These are phyloP conservation scores for Gryganskiella cystojenkinii DNA, from an alignment of 192 early-diverging fungal genomes.

Conservation along the genomic window DNA sequence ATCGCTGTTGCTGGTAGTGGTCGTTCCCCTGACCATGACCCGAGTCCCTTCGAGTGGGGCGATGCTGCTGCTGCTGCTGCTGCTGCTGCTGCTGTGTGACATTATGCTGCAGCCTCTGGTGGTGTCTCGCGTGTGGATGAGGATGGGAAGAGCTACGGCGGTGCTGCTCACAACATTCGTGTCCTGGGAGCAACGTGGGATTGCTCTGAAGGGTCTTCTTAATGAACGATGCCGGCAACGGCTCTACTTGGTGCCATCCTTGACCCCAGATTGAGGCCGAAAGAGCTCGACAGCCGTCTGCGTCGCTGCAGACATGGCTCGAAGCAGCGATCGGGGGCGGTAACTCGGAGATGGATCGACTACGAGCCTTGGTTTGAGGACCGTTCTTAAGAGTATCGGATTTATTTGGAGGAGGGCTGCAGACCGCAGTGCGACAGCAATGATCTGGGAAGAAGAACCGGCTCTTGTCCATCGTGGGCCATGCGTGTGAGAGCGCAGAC, in stretches of 20 bases:
- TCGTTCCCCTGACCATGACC: constrained; percentile 2
- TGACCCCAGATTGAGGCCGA: constrained; percentile 45
- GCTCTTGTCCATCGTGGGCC: constrained; percentile 46
- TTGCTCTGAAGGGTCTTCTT: constrained; percentile 33
- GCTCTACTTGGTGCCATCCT: constrained; percentile 48
- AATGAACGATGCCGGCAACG: constrained; percentile 44
- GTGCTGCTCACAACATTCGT: constrained; percentile 27
- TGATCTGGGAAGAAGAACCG: constrained; percentile 47
- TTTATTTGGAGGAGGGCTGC: constrained; percentile 6
- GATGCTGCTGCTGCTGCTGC: background rate
- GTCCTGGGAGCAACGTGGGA: constrained; percentile 15
- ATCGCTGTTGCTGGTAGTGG: too few relatives aligned
- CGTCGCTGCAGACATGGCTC: background rate
- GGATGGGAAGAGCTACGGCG: too few relatives aligned
- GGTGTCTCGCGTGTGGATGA: background rate
- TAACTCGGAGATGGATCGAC: constrained; percentile 20
- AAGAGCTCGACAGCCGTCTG: constrained; percentile 14
- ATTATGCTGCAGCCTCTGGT: background rate
- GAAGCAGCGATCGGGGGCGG: constrained; percentile 26
- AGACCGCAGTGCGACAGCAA: constrained; percentile 41
- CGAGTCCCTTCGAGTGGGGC: background rate
- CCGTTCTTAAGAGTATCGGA: background rate
- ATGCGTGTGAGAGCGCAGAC: constrained; percentile 19
- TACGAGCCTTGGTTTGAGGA: background rate
- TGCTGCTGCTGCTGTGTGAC: background rate